Conservation (phyloP, 176 grass and related monocot genomes). For the Oryza coarctata region DNA sequence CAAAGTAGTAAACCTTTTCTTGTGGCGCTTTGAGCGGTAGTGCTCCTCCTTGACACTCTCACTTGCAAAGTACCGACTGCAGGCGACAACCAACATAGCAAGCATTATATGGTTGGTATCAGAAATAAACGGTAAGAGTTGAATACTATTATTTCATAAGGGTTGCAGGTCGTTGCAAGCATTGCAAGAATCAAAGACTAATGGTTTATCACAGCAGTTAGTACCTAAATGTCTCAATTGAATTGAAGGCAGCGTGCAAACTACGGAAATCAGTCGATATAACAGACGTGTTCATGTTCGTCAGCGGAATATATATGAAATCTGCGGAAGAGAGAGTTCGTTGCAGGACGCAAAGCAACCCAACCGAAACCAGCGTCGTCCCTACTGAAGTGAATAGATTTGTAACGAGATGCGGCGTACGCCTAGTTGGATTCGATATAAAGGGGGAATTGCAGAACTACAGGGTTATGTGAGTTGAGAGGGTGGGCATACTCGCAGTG, state of each 20-base stretch:
- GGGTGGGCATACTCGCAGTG: conserved; percentile 80
- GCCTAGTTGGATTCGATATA: background rate
- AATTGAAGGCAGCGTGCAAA: background rate
- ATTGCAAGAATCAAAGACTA: background rate
- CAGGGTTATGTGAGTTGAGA: background rate
- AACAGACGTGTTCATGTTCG: background rate
- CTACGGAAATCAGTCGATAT: background rate
- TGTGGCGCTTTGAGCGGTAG: conserved; percentile 87
- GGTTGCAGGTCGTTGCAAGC: background rate
- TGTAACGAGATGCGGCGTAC: background rate
- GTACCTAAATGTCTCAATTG: background rate
- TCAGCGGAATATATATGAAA: background rate
- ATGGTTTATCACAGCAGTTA: background rate
- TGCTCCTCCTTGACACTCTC: conserved; percentile 70
- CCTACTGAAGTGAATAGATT: background rate
- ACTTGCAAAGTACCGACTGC: conserved; percentile 82
- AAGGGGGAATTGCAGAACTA: background rate
- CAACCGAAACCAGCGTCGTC: too few relatives aligned
- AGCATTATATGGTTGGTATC: conserved; percentile 9
- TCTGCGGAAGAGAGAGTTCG: background rate
- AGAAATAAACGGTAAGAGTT: background rate
- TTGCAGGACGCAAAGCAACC: background rate
- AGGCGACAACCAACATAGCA: conserved; percentile 3
- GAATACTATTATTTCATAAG: background rate
- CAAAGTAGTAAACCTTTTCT: conserved; percentile 58